Base-by-base conservation (phyloP, 2,329 filamentous ascomycete genomes). In the Alternaria conjuncta region DNA sequence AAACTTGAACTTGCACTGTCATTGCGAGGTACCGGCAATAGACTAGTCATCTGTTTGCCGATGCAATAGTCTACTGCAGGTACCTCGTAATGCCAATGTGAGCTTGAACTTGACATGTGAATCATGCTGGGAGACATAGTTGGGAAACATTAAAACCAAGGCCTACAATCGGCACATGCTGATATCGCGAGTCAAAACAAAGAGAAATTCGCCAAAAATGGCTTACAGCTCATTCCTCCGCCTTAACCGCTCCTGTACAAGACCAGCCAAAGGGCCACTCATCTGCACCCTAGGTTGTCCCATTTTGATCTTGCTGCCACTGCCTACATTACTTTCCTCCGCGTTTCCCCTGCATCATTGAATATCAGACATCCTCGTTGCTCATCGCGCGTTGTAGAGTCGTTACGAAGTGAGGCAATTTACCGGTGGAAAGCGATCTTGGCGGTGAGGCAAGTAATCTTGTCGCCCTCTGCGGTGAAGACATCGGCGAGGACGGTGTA, bases 401-500 rank as follows among this genome's bases (percentile, higher is more conserved):
- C 59, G 32, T 46, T 47, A 53, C 30, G 30, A 41, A 58, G 36
- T 26, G 57, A 67, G 55, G 62, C 62, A 54, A 72, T 70, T 79
- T 79, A 79, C 77, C 77, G 76, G 64, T 76, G 71, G 72, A 96
- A 95, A 47, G 81, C 77, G 62, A 96, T 88, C 7, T 84, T 87
- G 21, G 94, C 94, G 60, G 90, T 90, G 76, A 99, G 85, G 82
- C 96, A 99, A 64, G 94, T 97, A 68, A 99, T 91, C 76, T 89
- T 89, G 68, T 89, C 84, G 61, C 87, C 85, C 55, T 96, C 89
- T 64, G 84, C 86, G 70, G 88, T 93, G 81, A 88, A 91, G 53
- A 96, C 95, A 77, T 98, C 92, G 45, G 95, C 96, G 43, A 90
- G 82, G 36, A 99, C 96, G 18, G 87, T 92, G 86, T 97, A 99